Evolutionary conservation across 495 filamentous ascomycete genomes (phyloP).

Genomic region (Delitschia confertaspora): DNA sequence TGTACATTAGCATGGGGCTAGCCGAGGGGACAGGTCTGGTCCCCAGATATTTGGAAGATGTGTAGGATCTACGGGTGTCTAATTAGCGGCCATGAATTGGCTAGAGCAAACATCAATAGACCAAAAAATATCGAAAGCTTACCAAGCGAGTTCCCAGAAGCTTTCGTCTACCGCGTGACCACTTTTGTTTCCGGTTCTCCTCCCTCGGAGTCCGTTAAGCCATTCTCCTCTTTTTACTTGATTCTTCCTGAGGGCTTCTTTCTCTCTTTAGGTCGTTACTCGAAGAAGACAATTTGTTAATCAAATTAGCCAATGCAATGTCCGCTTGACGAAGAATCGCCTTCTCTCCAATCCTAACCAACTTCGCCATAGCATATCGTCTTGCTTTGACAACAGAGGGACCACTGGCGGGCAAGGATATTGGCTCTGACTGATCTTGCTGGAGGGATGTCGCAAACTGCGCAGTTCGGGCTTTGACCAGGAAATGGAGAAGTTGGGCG

Average conservation of each 20-base stretch:
- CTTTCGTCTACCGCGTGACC: not conserved
- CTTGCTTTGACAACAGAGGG: not conserved
- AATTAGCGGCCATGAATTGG: slow-evolving; percentile 9
- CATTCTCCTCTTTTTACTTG: slow-evolving; percentile 7
- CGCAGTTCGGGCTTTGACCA: slow-evolving; percentile 32
- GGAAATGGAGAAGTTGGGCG: slow-evolving; percentile 29
- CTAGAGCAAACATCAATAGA: too few relatives aligned
- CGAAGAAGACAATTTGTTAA: not conserved
- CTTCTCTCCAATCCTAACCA: slow-evolving; percentile 77
- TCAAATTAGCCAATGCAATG: slow-evolving; percentile 5
- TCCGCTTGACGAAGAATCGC: slow-evolving; percentile 47
- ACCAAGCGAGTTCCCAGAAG: not conserved
- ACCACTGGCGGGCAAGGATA: not conserved
- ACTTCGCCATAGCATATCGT: slow-evolving; percentile 57
- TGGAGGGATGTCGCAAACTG: slow-evolving; percentile 56
- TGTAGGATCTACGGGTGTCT: slow-evolving; percentile 1
- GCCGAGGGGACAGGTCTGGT: not conserved
- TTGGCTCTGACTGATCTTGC: slow-evolving; percentile 45
- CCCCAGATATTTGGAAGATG: not conserved
- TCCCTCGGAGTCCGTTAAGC: slow-evolving; percentile 1
- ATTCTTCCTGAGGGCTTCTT: not conserved
- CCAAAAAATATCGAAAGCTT: not conserved
- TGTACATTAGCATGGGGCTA: too few relatives aligned
- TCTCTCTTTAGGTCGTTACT: slow-evolving; percentile 9
- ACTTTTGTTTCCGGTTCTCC: not conserved